Evolutionary conservation across 2,329 filamentous ascomycete genomes (phyloP).

Genomic region (Bipolaris oryzae): DNA sequence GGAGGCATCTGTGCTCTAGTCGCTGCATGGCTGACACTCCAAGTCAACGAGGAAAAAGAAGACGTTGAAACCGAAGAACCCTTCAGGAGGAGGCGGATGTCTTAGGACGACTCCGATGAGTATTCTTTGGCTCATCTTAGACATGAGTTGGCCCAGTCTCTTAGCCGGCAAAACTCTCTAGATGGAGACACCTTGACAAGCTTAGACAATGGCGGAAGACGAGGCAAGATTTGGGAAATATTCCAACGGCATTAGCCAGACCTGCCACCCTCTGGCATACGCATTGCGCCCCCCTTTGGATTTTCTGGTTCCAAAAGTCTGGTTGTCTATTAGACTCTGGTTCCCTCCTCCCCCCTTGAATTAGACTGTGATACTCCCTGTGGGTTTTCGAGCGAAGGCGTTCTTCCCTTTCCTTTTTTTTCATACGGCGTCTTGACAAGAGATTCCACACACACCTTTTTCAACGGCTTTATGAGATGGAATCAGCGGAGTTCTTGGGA

Average conservation of each 20-base stretch:
- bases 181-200: not conserved
- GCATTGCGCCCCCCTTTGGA: not conserved
- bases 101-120: conserved; percentile 25
- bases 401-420: not conserved
- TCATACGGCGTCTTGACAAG: not conserved
- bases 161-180: conserved; percentile 11
- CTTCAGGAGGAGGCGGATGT: conserved; percentile 32
- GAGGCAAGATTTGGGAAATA: not conserved
- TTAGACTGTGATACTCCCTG: conserved; percentile 11
- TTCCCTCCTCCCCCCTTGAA: not conserved
- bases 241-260: not conserved
- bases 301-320: not conserved
- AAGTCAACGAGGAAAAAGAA: conserved; percentile 66
- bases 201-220: not conserved
- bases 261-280: not conserved
- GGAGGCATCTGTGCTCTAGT: conserved; percentile 79
- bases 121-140: conserved; percentile 14
- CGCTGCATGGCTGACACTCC: conserved; percentile 74
- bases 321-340: not conserved
- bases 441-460: not conserved
- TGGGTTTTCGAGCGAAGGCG: conserved; percentile 8
- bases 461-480: not conserved
- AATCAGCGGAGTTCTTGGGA: conserved; percentile 3
- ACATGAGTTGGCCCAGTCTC: conserved; percentile 16
- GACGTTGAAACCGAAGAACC: conserved; percentile 29